Evolutionary conservation across 331 rosid genomes (phyloP), one percentile per base, ranked within the genome.

Genomic region (Quercus phellos): DNA sequence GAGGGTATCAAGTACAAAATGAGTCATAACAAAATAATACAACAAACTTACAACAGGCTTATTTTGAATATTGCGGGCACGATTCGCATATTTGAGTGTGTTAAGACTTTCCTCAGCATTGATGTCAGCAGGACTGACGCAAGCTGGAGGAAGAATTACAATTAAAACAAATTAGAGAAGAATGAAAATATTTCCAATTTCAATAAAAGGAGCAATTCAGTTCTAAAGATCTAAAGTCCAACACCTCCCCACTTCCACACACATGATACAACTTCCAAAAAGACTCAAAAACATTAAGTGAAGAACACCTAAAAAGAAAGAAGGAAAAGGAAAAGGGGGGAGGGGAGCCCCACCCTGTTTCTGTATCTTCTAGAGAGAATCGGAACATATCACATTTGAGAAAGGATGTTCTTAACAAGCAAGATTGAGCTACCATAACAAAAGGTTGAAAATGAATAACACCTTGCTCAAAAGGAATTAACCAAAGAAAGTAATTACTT

Each of bases 41-140:
- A 63, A 79, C 11, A 80, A 88, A 82, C 93, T 87, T 87, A 92
- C 97, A 64, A 92, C 89, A 61, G 94, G 94, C 79, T 88, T 92
- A 79, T 92, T 92, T 84, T 92, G 97, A 78, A 92, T 92, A 83
- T 92, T 92, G 76, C 97, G 97, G 24, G 97, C 97, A 63, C 97
- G 97, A 83, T 92, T 92, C 61, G 97, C 97, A 77, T 92, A 92
- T 74, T 92, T 92, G 58, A 92, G 94, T 69, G 97, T 92, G 78
- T 88, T 92, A 54, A 90, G 93, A 64, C 89, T 87, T 87, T 92
- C 97, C 83, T 92, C 97, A 0, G 87, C 90, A 74, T 92, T 92
- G 82, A 92, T 80, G 82, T 92, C 93, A 59, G 94, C 97, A 77
- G 97, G 97, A 80, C 97, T 92, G 75, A 90, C 79, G 80, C 97